A percentile compares a stretch with the other conserved stretches of the same genome.
phyloP scores from a whole-genome alignment of 2,329 filamentous ascomycete genomes.

The Aureobasidium mangrovei region DNA sequence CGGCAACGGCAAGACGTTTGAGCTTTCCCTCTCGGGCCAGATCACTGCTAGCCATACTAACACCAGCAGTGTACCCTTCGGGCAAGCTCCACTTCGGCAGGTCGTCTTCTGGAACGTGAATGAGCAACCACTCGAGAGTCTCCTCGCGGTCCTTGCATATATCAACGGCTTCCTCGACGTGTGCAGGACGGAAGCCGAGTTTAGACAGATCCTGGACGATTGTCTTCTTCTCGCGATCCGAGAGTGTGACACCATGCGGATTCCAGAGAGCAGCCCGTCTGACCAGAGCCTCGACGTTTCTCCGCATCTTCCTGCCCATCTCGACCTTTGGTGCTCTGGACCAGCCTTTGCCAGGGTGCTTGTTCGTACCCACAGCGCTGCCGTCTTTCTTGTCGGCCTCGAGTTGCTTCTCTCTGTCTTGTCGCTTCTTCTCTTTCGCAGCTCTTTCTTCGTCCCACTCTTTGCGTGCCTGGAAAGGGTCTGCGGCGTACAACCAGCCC shows the following conservation, averaged over 20 bases:
- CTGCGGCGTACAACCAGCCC: slow-evolving; percentile 88
- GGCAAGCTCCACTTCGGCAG: slow-evolving; percentile 87
- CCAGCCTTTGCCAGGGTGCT: slow-evolving; percentile 56
- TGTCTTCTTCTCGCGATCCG: slow-evolving; percentile 44
- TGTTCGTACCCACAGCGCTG: slow-evolving; percentile 22
- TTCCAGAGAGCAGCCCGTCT: slow-evolving; percentile 81
- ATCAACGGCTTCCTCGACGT: slow-evolving; percentile 77
- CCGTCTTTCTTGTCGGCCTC: slow-evolving; percentile 50
- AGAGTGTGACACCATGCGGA: slow-evolving; percentile 61
- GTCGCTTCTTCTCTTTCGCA: slow-evolving; percentile 68
- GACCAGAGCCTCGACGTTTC: slow-evolving; percentile 70
- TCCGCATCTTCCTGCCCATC: slow-evolving; percentile 73
- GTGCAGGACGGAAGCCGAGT: slow-evolving; percentile 82
- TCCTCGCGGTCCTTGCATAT: slow-evolving; percentile 90
- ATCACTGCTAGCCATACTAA: slow-evolving; percentile 76
- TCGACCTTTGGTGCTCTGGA: slow-evolving; percentile 80
- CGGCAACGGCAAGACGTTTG: slow-evolving; percentile 70
- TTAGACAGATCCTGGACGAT: slow-evolving; percentile 65
- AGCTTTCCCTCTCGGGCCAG: slow-evolving; percentile 72
- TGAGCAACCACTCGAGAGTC: slow-evolving; percentile 87
- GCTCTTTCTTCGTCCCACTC: slow-evolving; percentile 73
- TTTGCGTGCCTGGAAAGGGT: slow-evolving; percentile 75
- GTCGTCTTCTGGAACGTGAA: slow-evolving; percentile 95
- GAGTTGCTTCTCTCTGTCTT: slow-evolving; percentile 52
- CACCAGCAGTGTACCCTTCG: slow-evolving; percentile 82